A percentile compares a stretch with the other conserved stretches of the same genome.
phyloP scores from a whole-genome alignment of 2,329 filamentous ascomycete genomes.

The Xylariomycetidae sp. region DNA sequence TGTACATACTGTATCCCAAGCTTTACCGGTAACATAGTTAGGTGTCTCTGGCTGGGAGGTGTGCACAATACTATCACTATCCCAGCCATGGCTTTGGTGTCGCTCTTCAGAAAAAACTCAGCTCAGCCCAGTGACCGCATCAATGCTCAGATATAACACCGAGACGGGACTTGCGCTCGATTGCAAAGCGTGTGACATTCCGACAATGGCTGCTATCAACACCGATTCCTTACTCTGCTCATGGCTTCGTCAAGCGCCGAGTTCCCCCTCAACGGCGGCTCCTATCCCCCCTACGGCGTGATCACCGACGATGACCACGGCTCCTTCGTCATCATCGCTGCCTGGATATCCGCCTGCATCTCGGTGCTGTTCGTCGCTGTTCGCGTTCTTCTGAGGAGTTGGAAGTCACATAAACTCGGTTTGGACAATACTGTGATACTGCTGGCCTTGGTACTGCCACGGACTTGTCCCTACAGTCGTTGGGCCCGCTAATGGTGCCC shows the following conservation, averaged over 20 bases:
- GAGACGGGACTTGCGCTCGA: no score
- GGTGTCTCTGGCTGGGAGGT: no score
- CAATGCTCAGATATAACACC: no score
- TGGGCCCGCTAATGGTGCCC: not conserved
- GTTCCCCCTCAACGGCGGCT: conserved; percentile 3
- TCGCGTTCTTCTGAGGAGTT: conserved; percentile 3
- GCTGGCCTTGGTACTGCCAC: conserved; percentile 1
- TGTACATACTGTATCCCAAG: no score
- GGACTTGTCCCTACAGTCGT: not conserved
- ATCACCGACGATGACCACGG: conserved; percentile 5
- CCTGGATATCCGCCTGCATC: conserved; percentile 6
- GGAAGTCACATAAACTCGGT: conserved; percentile 2
- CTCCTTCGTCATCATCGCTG: conserved; percentile 5
- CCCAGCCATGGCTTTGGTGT: no score
- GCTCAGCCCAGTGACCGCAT: no score
- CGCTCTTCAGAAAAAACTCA: no score
- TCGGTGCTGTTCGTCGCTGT: conserved; percentile 3
- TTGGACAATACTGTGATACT: conserved; percentile 3
- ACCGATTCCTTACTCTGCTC: conserved; percentile 2
- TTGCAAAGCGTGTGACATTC: no score
- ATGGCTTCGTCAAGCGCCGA: conserved; percentile 2
- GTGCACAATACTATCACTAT: no score
- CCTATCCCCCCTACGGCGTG: conserved; percentile 4
- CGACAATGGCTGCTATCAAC: no score
- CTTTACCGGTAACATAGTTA: no score